Evolutionary conservation across 2,329 filamentous ascomycete genomes (phyloP), one percentile per base, ranked within the genome.

Genomic region (Pseudogymnoascus sp.): DNA sequence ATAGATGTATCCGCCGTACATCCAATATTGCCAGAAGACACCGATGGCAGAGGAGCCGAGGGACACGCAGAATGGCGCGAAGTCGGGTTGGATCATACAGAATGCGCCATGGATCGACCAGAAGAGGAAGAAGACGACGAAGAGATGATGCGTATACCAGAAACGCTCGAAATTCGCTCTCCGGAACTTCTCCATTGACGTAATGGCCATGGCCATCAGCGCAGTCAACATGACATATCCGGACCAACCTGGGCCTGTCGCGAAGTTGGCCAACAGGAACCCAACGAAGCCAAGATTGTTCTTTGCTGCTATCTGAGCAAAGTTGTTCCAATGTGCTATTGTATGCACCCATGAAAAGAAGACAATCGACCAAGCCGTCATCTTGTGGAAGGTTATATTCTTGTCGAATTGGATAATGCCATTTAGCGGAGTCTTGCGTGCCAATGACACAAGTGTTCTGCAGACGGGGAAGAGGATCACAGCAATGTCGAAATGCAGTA

Each of bases 21-120:
- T 87, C 90, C 90, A 94, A 78, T 90, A 94, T 77, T 92, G 87
- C 88, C 89, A 94, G 74, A 95, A 94, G 61, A 92, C 89, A 69
- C 90, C 90, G 65, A 87, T 80, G 30, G 85, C 84, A 25, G 82
- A 79, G 8, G 82, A 78, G 65, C 85, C 85, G 64, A 90, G 79
- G 63, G 87, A 86, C 62, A 84, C 80, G 76, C 90, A 92, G 74
- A 89, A 92, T 1, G 90, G 90, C 5, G 88, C 87, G 66, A 89
- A 84, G 72, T 94, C 90, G 60, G 90, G 86, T 75, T 91, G 90
- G 71, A 93, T 93, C 90, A 94, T 93, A 76, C 91, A 93, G 78
- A 92, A 94, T 25, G 89, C 88, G 63, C 90, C 91, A 75, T 95
- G 91, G 70, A 93, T 83, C n/a, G 90, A 87, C 90, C 90, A 94